Evolutionary conservation across 805 yeast species (phyloP).

Genomic region (Tetrapisispora taiwanensis): DNA sequence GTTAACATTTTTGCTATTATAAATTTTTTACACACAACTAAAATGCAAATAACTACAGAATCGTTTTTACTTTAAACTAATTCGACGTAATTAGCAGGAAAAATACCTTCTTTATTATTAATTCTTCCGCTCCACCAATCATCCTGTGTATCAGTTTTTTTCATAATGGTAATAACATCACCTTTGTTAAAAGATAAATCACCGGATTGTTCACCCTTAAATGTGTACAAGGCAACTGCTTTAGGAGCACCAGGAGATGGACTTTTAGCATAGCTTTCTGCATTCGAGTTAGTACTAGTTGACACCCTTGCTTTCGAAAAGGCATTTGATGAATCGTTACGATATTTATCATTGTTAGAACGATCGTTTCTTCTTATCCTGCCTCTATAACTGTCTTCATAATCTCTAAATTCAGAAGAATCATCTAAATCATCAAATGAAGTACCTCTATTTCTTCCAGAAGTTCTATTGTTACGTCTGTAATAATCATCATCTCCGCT

Average conservation of each 20-base stretch:
- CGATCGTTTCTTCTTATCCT: not conserved
- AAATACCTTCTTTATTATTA: slow-evolving; percentile 79
- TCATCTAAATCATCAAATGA: not conserved
- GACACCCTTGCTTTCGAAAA: slow-evolving; percentile 2
- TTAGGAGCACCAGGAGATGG: slow-evolving; percentile 38
- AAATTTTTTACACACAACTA: too few species aligned
- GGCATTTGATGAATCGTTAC: not conserved
- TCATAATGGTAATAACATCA: slow-evolving; percentile 77
- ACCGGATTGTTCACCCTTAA: slow-evolving; percentile 88
- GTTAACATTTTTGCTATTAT: too few species aligned
- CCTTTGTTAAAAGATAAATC: slow-evolving; percentile 92
- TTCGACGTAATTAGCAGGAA: slow-evolving; percentile 96
- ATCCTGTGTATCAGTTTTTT: slow-evolving; percentile 77
- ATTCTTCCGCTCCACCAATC: slow-evolving; percentile 98
- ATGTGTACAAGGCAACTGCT: slow-evolving; percentile 82
- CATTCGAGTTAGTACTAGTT: not conserved
- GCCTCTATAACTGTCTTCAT: slow-evolving; percentile 4
- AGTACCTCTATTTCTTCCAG: slow-evolving; percentile 12
- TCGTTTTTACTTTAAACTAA: slow-evolving; percentile 36
- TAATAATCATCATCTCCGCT: slow-evolving; percentile 25
- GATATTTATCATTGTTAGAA: not conserved
- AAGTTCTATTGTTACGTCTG: slow-evolving; percentile 21
- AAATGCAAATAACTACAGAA: too few species aligned
- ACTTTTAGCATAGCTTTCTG: not conserved
- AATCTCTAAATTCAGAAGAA: slow-evolving; percentile 4